Percentiles rank a stretch among this genome's conserved stretches.
These are phyloP conservation scores for Centaurea solstitialis DNA, from an alignment of 129 eudicot genomes.

Conservation along the genomic window DNA sequence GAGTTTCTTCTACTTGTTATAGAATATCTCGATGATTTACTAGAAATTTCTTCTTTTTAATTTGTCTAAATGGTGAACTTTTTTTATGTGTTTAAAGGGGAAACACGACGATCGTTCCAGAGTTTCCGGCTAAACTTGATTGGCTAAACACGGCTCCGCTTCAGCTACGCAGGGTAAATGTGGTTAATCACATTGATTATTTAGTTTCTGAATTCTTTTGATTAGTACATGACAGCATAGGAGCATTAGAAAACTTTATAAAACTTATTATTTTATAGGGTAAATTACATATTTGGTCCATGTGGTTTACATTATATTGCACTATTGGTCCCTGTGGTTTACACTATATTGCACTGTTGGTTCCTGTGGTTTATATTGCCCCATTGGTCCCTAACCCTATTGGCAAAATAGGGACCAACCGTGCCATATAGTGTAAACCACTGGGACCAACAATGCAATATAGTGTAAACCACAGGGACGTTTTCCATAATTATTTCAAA, in stretches of 20 bases:
- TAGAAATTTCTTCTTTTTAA: slow-evolving; percentile 14
- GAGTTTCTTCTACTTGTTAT: neutral
- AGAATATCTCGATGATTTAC: neutral
- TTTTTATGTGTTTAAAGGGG: slow-evolving; percentile 46
- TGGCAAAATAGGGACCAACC: no score
- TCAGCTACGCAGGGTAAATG: slow-evolving; percentile 83
- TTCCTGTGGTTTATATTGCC: no score
- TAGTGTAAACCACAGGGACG: no score
- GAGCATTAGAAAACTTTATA: neutral
- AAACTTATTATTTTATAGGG: neutral
- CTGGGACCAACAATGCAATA: no score
- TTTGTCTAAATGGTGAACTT: slow-evolving; percentile 5
- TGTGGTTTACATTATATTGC: no score
- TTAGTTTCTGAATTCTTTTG: neutral
- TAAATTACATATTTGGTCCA: no score
- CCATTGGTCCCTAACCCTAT: no score
- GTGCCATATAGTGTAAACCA: no score
- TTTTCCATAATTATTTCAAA: no score
- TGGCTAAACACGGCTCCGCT: slow-evolving; percentile 97
- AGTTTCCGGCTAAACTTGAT: slow-evolving; percentile 93
- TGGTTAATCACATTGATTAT: neutral
- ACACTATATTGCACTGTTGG: no score
- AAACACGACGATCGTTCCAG: slow-evolving; percentile 70
- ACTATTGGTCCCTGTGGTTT: no score
- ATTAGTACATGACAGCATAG: neutral